Base-by-base conservation (phyloP, 2,329 filamentous ascomycete species). In the Pseudogymnoascus sp. region DNA sequence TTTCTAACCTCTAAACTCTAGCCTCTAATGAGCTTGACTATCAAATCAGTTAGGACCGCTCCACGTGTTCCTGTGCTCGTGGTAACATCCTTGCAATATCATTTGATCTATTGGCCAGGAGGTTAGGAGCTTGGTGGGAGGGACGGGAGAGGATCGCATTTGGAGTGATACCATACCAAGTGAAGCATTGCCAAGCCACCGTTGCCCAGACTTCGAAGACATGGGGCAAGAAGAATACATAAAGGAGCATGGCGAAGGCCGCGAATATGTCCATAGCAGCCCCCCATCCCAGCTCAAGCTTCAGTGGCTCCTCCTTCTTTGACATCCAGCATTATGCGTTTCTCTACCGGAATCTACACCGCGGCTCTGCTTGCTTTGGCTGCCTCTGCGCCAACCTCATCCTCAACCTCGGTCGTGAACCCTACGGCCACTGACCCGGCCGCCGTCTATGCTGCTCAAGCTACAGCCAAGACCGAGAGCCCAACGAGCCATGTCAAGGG, bases 401-500 rank as follows among this genome's bases (percentile, higher is more conserved):
- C 59, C 31, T 26, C 24, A n/a, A 63, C 65, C 56, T 66, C 63
- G 7, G n/a, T 14, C 37, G 37, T 6, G n/a, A 61, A 22, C 35
- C 68, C 68, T 11, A 86, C 83, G 14, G 80, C 82, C 2, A 86
- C 83, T 3, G 76, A 74, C 26, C 72, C 79, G 16, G 72, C 77
- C 19, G 77, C 78, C 53, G 84, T 88, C 6, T 78, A 78, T 4
- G 79, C 80, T 16, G 84, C 84, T 26, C 80, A 79, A 61, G 85
- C 85, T 6, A 88, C 83, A 1, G 85, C 85, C 10, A 78, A 80
- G 71, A 86, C 86, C 1, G 75, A 77, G 65, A 85, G 83, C 65
- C 84, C 86, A 1, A 84, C 81, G 33, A 86, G 81, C 72, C 72
- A 85, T 69, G 85, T 92, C 61, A 81, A 84, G 71, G 90, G 90